Evolutionary conservation across 306 rosid species (phyloP).

Genomic region (Sophora flavescens): DNA sequence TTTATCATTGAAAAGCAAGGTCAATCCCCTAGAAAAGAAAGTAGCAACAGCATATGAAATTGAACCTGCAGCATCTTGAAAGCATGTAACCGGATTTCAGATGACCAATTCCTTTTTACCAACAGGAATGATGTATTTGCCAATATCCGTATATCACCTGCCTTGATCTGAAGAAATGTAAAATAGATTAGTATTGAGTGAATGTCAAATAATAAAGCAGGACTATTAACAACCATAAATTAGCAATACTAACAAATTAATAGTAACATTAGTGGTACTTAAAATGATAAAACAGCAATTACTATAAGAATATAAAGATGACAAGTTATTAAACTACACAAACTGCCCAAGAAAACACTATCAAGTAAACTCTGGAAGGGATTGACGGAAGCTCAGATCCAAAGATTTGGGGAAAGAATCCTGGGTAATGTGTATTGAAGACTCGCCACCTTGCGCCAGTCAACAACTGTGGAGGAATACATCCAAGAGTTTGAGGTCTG

Average conservation of each 20-base stretch:
- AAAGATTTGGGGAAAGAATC: too few relatives aligned
- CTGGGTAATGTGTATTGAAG: too few relatives aligned
- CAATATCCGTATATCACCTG: slow-evolving; percentile 75
- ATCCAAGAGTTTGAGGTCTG: too few relatives aligned
- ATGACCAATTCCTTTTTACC: slow-evolving; percentile 89
- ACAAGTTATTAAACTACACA: slow-evolving; percentile 23
- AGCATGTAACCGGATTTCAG: slow-evolving; percentile 96
- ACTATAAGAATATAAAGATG: neutral
- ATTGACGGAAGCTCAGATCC: too few relatives aligned
- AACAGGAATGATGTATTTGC: slow-evolving; percentile 78
- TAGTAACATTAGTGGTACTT: neutral
- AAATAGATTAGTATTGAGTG: slow-evolving; percentile 30
- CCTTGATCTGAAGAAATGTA: slow-evolving; percentile 65
- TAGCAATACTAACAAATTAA: slow-evolving; percentile 25
- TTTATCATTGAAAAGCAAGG: slow-evolving; percentile 4
- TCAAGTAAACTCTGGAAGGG: neutral
- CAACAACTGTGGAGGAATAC: too few relatives aligned
- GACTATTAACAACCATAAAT: slow-evolving; percentile 2
- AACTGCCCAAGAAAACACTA: slow-evolving; percentile 12
- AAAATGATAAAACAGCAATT: slow-evolving; percentile 19
- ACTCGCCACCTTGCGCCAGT: too few relatives aligned
- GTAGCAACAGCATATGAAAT: slow-evolving; percentile 36
- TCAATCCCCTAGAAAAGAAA: slow-evolving; percentile 31
- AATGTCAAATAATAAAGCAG: slow-evolving; percentile 24
- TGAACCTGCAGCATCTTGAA: slow-evolving; percentile 92